Base-by-base conservation (phyloP, 176 grass and related monocot genomes). In the Triticum monococcum region DNA sequence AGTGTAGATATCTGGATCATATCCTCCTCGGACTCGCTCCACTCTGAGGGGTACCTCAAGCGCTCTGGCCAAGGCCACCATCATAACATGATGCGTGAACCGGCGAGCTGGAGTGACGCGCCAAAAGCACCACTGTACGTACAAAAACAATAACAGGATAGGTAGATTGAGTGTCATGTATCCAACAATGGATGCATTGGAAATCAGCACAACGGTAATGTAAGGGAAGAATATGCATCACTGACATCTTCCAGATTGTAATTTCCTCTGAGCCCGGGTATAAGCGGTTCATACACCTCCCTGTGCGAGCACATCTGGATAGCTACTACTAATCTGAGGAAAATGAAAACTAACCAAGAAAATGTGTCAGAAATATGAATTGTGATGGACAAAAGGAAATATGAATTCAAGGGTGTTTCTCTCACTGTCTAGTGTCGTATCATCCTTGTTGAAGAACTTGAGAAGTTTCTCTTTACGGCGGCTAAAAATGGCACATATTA, bases 281-380 rank as follows among this genome's bases (percentile, higher is more conserved):
- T n/a, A 20, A 10, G 46, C 41, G 22, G 68, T 87, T 18, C 12
- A 60, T 78, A 85, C 4, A 70, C 33, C 33, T 61, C 57, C 16
- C 4, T 22, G 63, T 89, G 71, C 16, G 63, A 86, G 63, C 78
- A 89, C 16, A 89, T 89, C 71, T 64, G 48, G 78, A 70, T 70
- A 77, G 88, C 88, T 86, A 63, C 48, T 18, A 86, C 48, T 10
- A 81, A 77, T 82, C 78, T 89, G 88, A 89, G 88, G 83, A 86
- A 89, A 86, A 23, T 16, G 81, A 86, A 81, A 82, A 89, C 88
- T 89, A 54, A 86, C 36, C 14, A 61, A 89, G 36, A 70, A 68
- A 69, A 82, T 69, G 50, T 81, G 70, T 89, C 72, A 24, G 78
- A 89, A 86, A 30, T 9, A 67, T 20, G 61, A 62, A 70, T 56